Percentiles rank a stretch among this genome's conserved stretches.
These are phyloP conservation scores for Tetrapisispora namnaoensis DNA, from an alignment of 805 yeast species.

Conservation along the genomic window DNA sequence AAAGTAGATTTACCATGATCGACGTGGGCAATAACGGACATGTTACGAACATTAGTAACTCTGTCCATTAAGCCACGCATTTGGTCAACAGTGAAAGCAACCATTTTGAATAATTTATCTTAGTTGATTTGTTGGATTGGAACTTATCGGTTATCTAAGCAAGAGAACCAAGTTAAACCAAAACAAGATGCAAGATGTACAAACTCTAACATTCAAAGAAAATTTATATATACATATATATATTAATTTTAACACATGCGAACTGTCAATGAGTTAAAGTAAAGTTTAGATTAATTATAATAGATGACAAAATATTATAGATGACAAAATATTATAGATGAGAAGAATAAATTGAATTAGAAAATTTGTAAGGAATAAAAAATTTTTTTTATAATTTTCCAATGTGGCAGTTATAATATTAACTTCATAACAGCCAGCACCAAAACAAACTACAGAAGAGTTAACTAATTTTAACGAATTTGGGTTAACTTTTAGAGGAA, in stretches of 20 bases:
- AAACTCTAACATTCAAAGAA: neutral
- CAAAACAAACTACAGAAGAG: no score
- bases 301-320: neutral
- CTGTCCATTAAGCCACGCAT: constrained; percentile 98
- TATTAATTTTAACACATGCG: no score
- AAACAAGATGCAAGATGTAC: neutral
- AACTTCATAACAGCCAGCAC: no score
- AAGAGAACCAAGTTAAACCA: neutral
- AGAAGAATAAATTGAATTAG: neutral
- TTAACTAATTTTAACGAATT: no score
- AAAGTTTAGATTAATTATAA: no score
- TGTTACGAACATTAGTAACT: constrained; percentile 99
- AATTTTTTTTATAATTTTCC: neutral
- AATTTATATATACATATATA: no score
- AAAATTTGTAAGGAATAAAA: neutral
- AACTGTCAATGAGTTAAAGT: neutral
- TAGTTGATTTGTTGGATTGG: constrained; percentile 4
- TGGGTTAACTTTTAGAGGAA: no score
- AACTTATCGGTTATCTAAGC: neutral
- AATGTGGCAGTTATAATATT: no score
- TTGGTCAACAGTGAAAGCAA: constrained; percentile 62
- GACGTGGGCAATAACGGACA: constrained; percentile 99
- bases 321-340: neutral
- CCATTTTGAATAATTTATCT: constrained; percentile 14
- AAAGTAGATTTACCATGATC: constrained; percentile 99